Base-by-base conservation (phyloP, 2,329 filamentous ascomycete species). In the Penicillium crustosum region DNA sequence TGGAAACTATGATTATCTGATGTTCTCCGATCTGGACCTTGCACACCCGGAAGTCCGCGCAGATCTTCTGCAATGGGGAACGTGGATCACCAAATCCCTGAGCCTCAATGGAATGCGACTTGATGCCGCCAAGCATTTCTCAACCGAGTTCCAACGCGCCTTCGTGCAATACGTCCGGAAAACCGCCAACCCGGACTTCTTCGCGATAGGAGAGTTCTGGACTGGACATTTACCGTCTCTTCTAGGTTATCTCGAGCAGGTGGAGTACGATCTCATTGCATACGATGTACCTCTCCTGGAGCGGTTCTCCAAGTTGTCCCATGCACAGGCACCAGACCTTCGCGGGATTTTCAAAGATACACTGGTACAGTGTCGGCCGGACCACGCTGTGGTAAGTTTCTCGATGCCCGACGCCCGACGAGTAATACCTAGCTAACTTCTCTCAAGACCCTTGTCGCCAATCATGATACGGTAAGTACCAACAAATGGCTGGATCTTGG, bases 51-150 rank as follows among this genome's bases (percentile, higher is more conserved):
- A 89, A 63, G 88, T 90, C 10, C 78, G 80, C 35, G 72, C 81
- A 4, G 89, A 91, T 62, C 81, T 90, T 4, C 77, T 87, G 53
- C 78, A 81, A 50, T 91, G 88, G 89, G 86, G 85, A 2, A 75
- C 81, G 5, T 91, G 89, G 89, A 79, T 91, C 56, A 81, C 82
- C 1, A 75, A 82, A 6, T 78, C 86, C 58, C 69, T 89, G 0
- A 82, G 83, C 0, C 75, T 91, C 12, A 79, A 82, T 60, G 88
- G 88, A 1, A 86, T 91, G 70, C 81, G 89, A 19, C 81, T 91
- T 50, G 89, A 91, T 70, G 89, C 88, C 13, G 85, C 87, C 31
- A 89, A 90, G 73, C 89, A 91, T 73, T 89, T 87, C 72, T 87
- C 84, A 29, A 82, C 83, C 58, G 78, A 80, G n/a, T 91, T 91